phyloP scores from a whole-genome alignment of 1,284 basidiomycete species.

The Papiliotrema nemorosa region DNA sequence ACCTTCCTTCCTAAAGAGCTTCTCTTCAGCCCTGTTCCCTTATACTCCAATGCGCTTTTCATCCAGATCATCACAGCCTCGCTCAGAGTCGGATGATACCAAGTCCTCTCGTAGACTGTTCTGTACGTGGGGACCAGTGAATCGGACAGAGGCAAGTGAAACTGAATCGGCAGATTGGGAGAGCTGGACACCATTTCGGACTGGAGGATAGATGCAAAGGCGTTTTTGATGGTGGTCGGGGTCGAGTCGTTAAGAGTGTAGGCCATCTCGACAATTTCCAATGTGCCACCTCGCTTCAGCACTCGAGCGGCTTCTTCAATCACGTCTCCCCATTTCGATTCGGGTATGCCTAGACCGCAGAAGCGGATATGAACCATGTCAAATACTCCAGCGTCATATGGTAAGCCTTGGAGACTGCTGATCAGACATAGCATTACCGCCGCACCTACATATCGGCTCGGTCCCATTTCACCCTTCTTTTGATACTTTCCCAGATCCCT shows the following conservation, averaged over 20 bases:
- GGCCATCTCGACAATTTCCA: constrained; percentile 48
- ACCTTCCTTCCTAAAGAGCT: constrained; percentile 6
- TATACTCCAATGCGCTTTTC: constrained; percentile 32
- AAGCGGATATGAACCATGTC: constrained; percentile 48
- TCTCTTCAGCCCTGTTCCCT: constrained; percentile 22
- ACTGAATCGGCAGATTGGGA: constrained; percentile 33
- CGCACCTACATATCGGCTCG: constrained; percentile 43
- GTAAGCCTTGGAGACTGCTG: constrained; percentile 37
- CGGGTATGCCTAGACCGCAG: constrained; percentile 45
- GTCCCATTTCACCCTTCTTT: constrained; percentile 38
- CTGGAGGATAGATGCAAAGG: constrained; percentile 35
- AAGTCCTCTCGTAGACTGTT: constrained; percentile 18
- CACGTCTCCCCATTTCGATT: constrained; percentile 38
- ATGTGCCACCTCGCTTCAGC: constrained; percentile 40
- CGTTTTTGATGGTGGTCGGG: constrained; percentile 23
- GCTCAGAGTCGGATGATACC: constrained; percentile 12
- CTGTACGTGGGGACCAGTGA: constrained; percentile 7
- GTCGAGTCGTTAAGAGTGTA: constrained; percentile 23
- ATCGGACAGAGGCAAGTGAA: constrained; percentile 25
- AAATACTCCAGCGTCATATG: constrained; percentile 45
- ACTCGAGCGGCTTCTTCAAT: constrained; percentile 45
- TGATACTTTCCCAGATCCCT: constrained; percentile 38
- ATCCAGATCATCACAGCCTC: constrained; percentile 34
- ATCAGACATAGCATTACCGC: background rate
- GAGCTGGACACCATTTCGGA: constrained; percentile 35